Base-by-base conservation (phyloP, 1,139 yeast species). In the Cylindricascospora bacillispora region DNA sequence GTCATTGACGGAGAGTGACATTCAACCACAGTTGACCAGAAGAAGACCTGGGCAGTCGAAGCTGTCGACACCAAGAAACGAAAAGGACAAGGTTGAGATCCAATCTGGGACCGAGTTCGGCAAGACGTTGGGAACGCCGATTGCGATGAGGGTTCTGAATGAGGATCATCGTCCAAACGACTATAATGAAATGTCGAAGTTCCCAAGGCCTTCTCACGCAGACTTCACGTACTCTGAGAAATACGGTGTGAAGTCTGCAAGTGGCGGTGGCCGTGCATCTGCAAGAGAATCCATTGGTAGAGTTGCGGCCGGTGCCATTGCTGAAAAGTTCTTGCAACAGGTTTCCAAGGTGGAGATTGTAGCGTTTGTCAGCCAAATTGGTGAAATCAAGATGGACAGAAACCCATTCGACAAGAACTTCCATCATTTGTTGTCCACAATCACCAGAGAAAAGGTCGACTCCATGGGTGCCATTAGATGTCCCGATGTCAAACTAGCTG, bases 231-330 rank as follows among this genome's bases (percentile, higher is more conserved):
- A 89, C 59, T 67, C 82, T 49, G 67, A 71, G 43, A 89, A 89
- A 59, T 89, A 89, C 60, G 95, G 95, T 22, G 67, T 73, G 48
- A 86, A 89, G 61, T 92, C 95, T 7, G 71, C 93, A 5, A 78
- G 93, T 27, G 98, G 98, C 31, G 98, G 98, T 47, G 98, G 98
- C 39, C 73, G 98, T 54, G 80, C 95, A 14, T 76, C 92, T 25
- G 98, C 98, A 9, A 74, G 98, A 59, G 98, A 89, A 59, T 89
- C 98, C 30, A 89, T 92, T 46, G 98, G 97, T 33, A 71, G 98
- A 56, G 98, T 89, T 31, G 98, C 98, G 29, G 98, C 97, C 10
- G 97, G 97, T 44, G 97, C 95, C 35, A 76, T 89, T 57, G 98
- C 98, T 26, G 98, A 89, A 57, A 86, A 85, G 61, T 74, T 83